A percentile compares a stretch with the other conserved stretches of the same genome.
These are phyloP conservation scores for Phytophthora aleatoria DNA, from an alignment of 352 stramenopile genomes.

Conservation along the genomic window DNA sequence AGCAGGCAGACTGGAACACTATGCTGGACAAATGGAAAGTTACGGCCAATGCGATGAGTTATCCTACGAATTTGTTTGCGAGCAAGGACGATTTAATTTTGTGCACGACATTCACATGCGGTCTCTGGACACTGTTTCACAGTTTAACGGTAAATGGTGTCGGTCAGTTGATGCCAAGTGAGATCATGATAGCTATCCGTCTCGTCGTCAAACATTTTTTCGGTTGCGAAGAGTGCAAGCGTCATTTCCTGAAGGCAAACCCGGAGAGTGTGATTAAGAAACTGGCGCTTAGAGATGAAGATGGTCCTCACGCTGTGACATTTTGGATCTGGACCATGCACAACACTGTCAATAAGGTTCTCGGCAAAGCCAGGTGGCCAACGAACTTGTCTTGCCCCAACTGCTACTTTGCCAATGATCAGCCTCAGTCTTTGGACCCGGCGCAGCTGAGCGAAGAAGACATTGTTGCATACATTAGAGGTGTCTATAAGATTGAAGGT, in stretches of 20 bases:
- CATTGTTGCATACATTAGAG: constrained; percentile 54
- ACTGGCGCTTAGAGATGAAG: constrained; percentile 42
- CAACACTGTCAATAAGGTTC: constrained; percentile 78
- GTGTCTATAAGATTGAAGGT: constrained; percentile 45
- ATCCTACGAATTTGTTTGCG: constrained; percentile 61
- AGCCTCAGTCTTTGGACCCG: constrained; percentile 46
- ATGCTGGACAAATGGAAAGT: constrained; percentile 61
- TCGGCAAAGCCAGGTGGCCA: constrained; percentile 64
- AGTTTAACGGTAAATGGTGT: constrained; percentile 51
- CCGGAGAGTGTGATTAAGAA: constrained; percentile 48
- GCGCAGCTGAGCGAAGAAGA: constrained; percentile 44
- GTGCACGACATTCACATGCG: constrained; percentile 81
- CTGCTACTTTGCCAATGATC: constrained; percentile 51
- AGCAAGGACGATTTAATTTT: constrained; percentile 48
- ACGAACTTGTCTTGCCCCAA: constrained; percentile 48
- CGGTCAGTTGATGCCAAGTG: constrained; percentile 43
- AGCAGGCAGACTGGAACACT: constrained; percentile 51
- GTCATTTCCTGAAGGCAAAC: constrained; percentile 73
- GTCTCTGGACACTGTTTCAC: constrained; percentile 82
- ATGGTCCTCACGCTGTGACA: constrained; percentile 45
- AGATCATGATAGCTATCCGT: constrained; percentile 62
- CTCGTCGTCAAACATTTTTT: constrained; percentile 81
- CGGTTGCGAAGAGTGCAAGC: constrained; percentile 70
- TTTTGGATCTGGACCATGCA: constrained; percentile 85
- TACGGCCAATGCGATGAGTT: constrained; percentile 46